A percentile compares a stretch with the other conserved stretches of the same genome.
These are phyloP conservation scores for Exserohilum turcica DNA, from an alignment of 2,329 filamentous ascomycete genomes.

Conservation along the genomic window DNA sequence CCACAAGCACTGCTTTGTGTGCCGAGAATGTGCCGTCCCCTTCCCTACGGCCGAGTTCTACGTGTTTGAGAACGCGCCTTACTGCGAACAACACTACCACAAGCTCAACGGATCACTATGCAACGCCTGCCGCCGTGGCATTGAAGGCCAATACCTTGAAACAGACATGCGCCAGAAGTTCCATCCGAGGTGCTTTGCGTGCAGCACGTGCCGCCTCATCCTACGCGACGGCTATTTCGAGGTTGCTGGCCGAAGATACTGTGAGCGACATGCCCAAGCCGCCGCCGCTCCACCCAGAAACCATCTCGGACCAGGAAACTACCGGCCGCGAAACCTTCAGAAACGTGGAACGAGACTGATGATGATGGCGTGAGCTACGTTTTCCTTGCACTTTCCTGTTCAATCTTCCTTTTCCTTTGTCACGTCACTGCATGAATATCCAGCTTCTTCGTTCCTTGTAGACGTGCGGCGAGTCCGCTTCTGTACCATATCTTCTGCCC, in stretches of 20 bases:
- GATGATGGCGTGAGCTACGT: slow-evolving; percentile 53
- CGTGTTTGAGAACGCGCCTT: slow-evolving; percentile 83
- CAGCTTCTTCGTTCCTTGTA: slow-evolving; percentile 21
- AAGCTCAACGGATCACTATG: slow-evolving; percentile 87
- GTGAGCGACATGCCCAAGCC: slow-evolving; percentile 81
- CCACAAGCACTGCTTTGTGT: slow-evolving; percentile 94
- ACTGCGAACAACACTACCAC: slow-evolving; percentile 92
- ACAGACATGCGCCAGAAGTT: slow-evolving; percentile 79
- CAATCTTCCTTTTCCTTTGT: not conserved
- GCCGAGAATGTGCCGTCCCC: slow-evolving; percentile 77
- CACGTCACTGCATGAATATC: slow-evolving; percentile 19
- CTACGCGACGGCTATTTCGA: slow-evolving; percentile 90
- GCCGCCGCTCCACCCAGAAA: slow-evolving; percentile 50
- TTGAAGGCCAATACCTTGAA: slow-evolving; percentile 92
- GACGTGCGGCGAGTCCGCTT: slow-evolving; percentile 33
- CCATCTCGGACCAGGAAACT: slow-evolving; percentile 47
- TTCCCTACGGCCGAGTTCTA: slow-evolving; percentile 93
- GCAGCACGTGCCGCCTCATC: slow-evolving; percentile 74
- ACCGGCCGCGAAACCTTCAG: slow-evolving; percentile 50
- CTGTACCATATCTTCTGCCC: slow-evolving; percentile 9
- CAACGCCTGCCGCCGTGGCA: slow-evolving; percentile 76
- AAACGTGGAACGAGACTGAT: slow-evolving; percentile 57
- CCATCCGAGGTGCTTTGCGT: slow-evolving; percentile 85
- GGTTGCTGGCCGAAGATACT: slow-evolving; percentile 78
- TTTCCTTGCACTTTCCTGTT: not conserved